Evolutionary conservation across 2,329 filamentous ascomycete species (phyloP), one percentile per base, ranked within the genome.

Genomic region (Claviceps pusilla): DNA sequence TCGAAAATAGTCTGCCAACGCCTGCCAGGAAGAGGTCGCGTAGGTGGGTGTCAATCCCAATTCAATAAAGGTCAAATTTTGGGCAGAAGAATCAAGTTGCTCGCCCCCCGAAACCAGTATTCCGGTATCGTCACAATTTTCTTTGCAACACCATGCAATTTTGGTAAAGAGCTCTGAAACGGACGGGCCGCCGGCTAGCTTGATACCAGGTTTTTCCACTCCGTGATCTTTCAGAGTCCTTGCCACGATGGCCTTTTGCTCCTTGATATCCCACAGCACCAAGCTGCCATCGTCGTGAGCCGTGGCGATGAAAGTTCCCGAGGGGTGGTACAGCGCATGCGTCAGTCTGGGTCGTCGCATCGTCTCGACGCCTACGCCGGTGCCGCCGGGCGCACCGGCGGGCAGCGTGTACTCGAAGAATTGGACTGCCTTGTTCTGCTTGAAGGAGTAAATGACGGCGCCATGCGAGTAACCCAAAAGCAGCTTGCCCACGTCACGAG

Each of bases 241-340:
- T 4, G 91, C 90, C 74, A 89, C 82, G 7, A 98, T 72, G 42
- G 95, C 73, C 55, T 87, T 82, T 7, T 88, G 89, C 64, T 97
- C 91, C 62, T 89, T 94, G 0, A 86, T 75, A 67, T 98, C 93
- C 90, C 91, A 98, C 60, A 97, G 86, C 0, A 95, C 91, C 49
- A 98, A 73, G 61, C 88, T 95, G 39, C 86, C 85, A 65, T 98
- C 93, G 54, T 95, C 89, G 64, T 96, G 87, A 1, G 84, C 87
- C 0, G 89, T 95, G 59, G 93, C 66, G 42, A 96, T 72, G 63
- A 95, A 95, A 0, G 88, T 94, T 0, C 90, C 93, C 1, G 88
- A 95, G 0, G 93, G 93, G 70, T 98, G 93, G 90, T 91, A 98
- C 16, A 91, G 68, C 1, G 89, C 90, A 61, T 95, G 87, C 1